These are phyloP conservation scores for Suillus alpinus DNA, from an alignment of 768 basidiomycete species.

Conservation along the genomic window DNA sequence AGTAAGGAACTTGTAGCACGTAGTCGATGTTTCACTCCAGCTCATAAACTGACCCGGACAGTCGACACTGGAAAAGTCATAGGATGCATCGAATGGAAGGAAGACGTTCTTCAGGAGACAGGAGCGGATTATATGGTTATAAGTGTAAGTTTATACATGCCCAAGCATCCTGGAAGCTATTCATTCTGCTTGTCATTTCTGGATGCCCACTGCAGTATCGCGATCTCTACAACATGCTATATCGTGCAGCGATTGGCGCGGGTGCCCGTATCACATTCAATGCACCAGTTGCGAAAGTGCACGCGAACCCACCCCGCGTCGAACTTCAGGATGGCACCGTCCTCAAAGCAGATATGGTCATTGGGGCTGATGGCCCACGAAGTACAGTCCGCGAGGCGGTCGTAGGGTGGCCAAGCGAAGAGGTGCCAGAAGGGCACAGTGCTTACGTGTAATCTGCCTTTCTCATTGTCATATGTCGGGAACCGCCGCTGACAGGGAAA, in stretches of 20 bases:
- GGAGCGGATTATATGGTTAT: conserved; percentile 54
- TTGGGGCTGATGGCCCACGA: conserved; percentile 61
- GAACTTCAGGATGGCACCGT: conserved; percentile 42
- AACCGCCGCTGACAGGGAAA: conserved; percentile 1
- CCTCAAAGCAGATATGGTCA: conserved; percentile 50
- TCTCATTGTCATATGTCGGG: conserved; percentile 10
- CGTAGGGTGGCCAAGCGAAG: conserved; percentile 29
- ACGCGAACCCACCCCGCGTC: conserved; percentile 31
- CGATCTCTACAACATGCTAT: conserved; percentile 50
- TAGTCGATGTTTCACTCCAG: neutral
- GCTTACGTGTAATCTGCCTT: conserved; percentile 41
- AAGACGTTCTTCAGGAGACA: conserved; percentile 47
- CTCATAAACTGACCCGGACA: conserved; percentile 19
- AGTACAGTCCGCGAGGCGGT: conserved; percentile 41
- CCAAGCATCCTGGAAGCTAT: neutral
- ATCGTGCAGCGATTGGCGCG: conserved; percentile 43
- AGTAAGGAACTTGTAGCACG: conserved; percentile 8
- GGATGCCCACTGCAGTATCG: conserved; percentile 39
- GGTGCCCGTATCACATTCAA: conserved; percentile 54
- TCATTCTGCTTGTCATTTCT: conserved; percentile 6
- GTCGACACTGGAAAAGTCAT: conserved; percentile 44
- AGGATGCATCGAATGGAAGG: conserved; percentile 46
- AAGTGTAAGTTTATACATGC: conserved; percentile 33
- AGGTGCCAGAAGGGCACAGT: conserved; percentile 29
- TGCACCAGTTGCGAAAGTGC: conserved; percentile 33